These are phyloP conservation scores for Fusarium sp. DNA, from an alignment of 2,329 filamentous ascomycete species.

Conservation along the genomic window DNA sequence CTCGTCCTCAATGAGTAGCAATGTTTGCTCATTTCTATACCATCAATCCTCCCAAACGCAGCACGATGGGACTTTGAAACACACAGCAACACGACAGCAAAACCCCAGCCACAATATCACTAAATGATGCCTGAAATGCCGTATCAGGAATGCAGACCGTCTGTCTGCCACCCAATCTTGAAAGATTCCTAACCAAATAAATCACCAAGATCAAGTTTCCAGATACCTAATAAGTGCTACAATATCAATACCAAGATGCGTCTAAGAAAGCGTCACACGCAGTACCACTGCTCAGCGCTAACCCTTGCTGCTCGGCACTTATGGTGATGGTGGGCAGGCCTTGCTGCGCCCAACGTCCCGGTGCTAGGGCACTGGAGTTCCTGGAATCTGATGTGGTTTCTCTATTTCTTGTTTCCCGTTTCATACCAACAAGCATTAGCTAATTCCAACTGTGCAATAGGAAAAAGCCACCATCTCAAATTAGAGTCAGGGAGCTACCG, in stretches of 20 bases:
- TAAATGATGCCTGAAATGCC: constrained; percentile 21
- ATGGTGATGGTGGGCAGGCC: constrained; percentile 28
- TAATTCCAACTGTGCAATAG: neutral
- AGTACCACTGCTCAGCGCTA: constrained; percentile 19
- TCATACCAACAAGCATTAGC: constrained; percentile 11
- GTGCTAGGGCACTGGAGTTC: constrained; percentile 22
- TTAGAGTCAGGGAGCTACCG: constrained; percentile 13
- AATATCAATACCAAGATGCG: neutral
- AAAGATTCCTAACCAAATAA: neutral
- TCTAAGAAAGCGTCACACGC: constrained; percentile 23
- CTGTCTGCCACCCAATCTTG: neutral
- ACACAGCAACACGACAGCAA: neutral
- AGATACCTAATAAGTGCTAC: neutral
- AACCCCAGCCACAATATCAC: neutral
- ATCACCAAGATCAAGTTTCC: neutral
- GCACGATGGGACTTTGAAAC: constrained; percentile 21
- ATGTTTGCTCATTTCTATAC: neutral
- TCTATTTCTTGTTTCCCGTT: constrained; percentile 29
- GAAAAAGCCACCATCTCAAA: constrained; percentile 17
- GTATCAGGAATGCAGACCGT: neutral
- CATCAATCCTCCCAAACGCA: neutral
- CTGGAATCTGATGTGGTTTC: constrained; percentile 16
- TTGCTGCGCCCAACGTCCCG: constrained; percentile 37
- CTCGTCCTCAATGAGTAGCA: constrained; percentile 14
- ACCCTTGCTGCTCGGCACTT: constrained; percentile 39